Evolutionary conservation across 768 basidiomycete genomes (phyloP).

Genomic region (Cyclocybe cylindracea): DNA sequence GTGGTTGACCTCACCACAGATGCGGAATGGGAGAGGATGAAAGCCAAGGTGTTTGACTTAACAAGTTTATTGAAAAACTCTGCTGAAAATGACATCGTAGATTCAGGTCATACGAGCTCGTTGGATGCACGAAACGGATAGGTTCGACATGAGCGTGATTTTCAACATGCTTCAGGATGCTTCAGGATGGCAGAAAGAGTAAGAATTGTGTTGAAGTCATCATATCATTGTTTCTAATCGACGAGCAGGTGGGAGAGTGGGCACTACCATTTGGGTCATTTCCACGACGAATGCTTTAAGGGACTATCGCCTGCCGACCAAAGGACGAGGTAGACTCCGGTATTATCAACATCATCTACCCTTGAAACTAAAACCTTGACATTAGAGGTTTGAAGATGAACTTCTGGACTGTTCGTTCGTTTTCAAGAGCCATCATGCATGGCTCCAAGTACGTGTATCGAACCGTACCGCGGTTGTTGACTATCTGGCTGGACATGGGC

Average conservation of each 20-base stretch:
- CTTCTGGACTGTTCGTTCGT: slow-evolving; percentile 63
- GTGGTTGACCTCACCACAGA: slow-evolving; percentile 61
- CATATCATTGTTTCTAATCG: background rate
- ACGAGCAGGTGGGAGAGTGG: slow-evolving; percentile 72
- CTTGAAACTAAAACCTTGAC: background rate
- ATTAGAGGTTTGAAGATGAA: slow-evolving; percentile 66
- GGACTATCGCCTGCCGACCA: slow-evolving; percentile 47
- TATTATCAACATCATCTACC: background rate
- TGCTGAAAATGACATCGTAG: slow-evolving; percentile 33
- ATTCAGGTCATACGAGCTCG: slow-evolving; percentile 80
- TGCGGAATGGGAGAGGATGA: slow-evolving; percentile 52
- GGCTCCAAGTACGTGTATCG: slow-evolving; percentile 98
- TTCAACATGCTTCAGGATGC: slow-evolving; percentile 58
- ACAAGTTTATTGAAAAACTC: background rate
- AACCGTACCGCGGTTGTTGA: slow-evolving; percentile 90
- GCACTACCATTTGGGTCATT: slow-evolving; percentile 84
- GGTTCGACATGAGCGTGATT: slow-evolving; percentile 70
- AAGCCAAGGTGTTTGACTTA: slow-evolving; percentile 61
- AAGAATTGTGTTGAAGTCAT: slow-evolving; percentile 9
- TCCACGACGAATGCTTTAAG: slow-evolving; percentile 79
- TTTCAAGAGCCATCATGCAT: slow-evolving; percentile 65
- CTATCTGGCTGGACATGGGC: slow-evolving; percentile 93
- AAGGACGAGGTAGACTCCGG: slow-evolving; percentile 37
- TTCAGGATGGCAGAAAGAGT: slow-evolving; percentile 52
- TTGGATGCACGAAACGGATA: slow-evolving; percentile 90